Evolutionary conservation across 768 basidiomycete genomes (phyloP).

Genomic region (Leccinellum rugosiceps): DNA sequence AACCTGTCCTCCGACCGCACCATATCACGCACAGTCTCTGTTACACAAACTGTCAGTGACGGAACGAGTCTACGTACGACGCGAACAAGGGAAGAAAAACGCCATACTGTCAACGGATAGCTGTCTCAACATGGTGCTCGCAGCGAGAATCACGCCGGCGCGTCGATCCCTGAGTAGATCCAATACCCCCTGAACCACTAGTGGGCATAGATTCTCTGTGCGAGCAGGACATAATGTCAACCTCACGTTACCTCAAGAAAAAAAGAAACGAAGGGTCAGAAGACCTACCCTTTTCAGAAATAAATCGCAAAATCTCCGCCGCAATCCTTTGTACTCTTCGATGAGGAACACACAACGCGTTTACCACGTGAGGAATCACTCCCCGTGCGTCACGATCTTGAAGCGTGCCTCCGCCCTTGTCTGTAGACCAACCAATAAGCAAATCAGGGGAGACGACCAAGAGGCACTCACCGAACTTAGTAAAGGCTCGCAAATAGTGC

Average conservation of each 20-base stretch:
- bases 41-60: neutral
- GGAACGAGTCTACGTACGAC: neutral
- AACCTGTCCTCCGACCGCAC: conserved; percentile 13
- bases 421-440: neutral
- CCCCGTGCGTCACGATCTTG: neutral
- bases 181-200: conserved; percentile 12
- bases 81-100: neutral
- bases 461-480: conserved; percentile 15
- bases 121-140: conserved; percentile 11
- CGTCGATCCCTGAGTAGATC: conserved; percentile 15
- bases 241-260: neutral
- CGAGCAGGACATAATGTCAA: neutral
- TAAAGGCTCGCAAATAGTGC: conserved; percentile 22
- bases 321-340: conserved; percentile 17
- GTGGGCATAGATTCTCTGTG: conserved; percentile 10
- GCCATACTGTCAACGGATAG: conserved; percentile 17
- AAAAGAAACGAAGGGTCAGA: neutral
- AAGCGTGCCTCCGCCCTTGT: conserved; percentile 1
- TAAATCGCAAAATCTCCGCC: conserved; percentile 7
- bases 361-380: conserved; percentile 14
- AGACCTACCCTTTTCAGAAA: conserved; percentile 15
- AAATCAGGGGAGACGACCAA: neutral
- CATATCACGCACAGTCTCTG: conserved; percentile 17
- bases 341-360: conserved; percentile 13
- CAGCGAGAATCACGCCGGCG: conserved; percentile 15